Evolutionary conservation across 768 basidiomycete species (phyloP), one percentile per base, ranked within the genome.

Genomic region (Hygrophoropsis aurantiaca): DNA sequence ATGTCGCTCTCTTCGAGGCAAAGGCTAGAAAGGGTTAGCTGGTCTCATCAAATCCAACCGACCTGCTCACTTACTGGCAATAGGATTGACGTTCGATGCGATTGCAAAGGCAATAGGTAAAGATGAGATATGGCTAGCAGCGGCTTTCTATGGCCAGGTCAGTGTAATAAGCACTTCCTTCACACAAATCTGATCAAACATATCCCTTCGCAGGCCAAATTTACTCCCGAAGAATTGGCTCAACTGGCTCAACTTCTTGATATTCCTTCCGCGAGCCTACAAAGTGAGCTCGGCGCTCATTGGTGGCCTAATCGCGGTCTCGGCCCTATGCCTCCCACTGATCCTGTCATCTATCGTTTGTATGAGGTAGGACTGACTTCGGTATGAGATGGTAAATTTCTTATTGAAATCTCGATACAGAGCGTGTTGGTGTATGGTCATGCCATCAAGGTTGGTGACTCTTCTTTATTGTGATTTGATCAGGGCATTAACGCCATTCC

Each of bases 91-190:
- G 11, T 92, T 90, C 51, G 86, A 82, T 47, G 70, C 78, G 32
- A 79, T 92, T 53, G 87, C 77, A 10, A 70, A 82, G 48, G 72
- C 71, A 6, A 76, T 92, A 44, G 80, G 76, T 19, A 82, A 76
- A 60, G 85, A 89, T 59, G 90, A 92, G 58, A 75, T 91, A 20
- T 92, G 87, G 87, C 74, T 90, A 20, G 89, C 89, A 3, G 80
- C 89, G 5, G 81, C 82, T 40, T 87, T 92, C 66, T 90, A 89
- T 55, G 89, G 84, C 6, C 89, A 90, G 71, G 86, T 85, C 49
- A 18, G 68, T 55, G 36, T 21, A 5, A 11, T 15, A n/a, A 38
- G 7, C 36, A 35, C 3, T 11, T 51, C 8, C 9, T 44, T 40
- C 2, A 20, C 44, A n/a, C n/a, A n/a, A 10, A 25, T 11, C 1